Percentiles rank a stretch among this genome's conserved stretches.
phyloP scores from a whole-genome alignment of 2,329 filamentous ascomycete species.

The Aspergillus felis region DNA sequence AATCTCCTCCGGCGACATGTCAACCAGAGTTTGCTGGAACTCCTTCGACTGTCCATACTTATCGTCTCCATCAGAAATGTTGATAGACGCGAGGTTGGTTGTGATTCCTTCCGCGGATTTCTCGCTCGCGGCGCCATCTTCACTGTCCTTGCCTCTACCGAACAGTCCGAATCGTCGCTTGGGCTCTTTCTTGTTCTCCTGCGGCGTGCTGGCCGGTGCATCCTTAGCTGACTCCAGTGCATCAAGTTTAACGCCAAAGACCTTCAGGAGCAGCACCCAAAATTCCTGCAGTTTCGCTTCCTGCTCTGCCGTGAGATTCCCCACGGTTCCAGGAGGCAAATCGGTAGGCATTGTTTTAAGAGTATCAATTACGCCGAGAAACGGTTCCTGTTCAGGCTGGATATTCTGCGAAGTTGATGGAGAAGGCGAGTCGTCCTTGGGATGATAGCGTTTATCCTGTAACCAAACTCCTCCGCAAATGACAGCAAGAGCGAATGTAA shows the following conservation, averaged over 20 bases:
- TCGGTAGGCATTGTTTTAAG: constrained; percentile 33
- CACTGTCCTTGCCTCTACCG: constrained; percentile 56
- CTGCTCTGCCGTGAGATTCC: constrained; percentile 84
- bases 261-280: constrained; percentile 71
- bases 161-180: constrained; percentile 73
- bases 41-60: constrained; percentile 90
- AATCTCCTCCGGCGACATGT: constrained; percentile 71
- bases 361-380: constrained; percentile 34
- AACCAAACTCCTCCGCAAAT: constrained; percentile 35
- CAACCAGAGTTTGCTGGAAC: constrained; percentile 76
- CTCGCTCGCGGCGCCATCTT: constrained; percentile 29
- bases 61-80: constrained; percentile 62
- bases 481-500: constrained; percentile 30
- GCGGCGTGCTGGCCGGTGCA: constrained; percentile 21
- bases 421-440: constrained; percentile 9
- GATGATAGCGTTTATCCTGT: constrained; percentile 27
- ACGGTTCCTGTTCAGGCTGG: constrained; percentile 17
- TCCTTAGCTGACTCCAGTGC: constrained; percentile 20
- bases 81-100: constrained; percentile 33
- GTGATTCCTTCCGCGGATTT: constrained; percentile 38
- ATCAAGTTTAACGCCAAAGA: constrained; percentile 60
- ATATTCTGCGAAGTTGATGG: constrained; percentile 9
- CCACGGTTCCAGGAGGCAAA: constrained; percentile 61
- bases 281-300: constrained; percentile 83
- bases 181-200: constrained; percentile 58